These are phyloP conservation scores for Yamagishiella unicocca DNA, from an alignment of 139 green algal genomes.

Conservation along the genomic window DNA sequence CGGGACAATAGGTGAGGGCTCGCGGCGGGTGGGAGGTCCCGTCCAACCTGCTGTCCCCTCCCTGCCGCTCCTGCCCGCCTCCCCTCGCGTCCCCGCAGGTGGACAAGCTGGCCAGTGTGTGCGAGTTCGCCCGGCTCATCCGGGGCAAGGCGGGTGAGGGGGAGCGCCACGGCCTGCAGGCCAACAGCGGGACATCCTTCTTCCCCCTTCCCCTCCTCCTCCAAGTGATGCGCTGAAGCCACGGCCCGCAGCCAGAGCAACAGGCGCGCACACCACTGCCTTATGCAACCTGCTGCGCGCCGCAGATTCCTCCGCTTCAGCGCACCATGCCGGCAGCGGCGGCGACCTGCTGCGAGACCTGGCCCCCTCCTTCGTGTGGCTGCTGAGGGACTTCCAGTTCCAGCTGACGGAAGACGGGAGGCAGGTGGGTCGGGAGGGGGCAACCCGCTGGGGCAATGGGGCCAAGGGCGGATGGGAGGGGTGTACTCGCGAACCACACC, in stretches of 20 bases:
- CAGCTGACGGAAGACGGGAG: conserved; percentile 39
- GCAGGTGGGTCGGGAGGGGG: conserved; percentile 24
- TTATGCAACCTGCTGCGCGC: no score
- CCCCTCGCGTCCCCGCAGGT: conserved; percentile 49
- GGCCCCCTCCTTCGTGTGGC: conserved; percentile 91
- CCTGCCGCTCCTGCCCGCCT: neutral
- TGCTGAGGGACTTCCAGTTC: conserved; percentile 86
- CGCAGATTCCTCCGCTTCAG: no score
- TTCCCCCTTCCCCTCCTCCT: no score
- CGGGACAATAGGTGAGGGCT: no score
- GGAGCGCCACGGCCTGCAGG: neutral
- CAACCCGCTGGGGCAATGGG: no score
- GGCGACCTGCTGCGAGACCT: conserved; percentile 48
- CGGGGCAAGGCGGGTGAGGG: conserved; percentile 47
- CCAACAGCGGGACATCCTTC: no score
- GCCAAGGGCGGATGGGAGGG: no score
- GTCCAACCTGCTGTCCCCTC: neutral
- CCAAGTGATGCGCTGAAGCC: no score
- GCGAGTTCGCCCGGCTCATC: conserved; percentile 91
- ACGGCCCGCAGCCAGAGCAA: no score
- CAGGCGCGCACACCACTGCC: no score
- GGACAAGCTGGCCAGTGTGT: conserved; percentile 89
- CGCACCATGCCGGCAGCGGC: neutral
- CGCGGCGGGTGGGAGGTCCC: neutral
- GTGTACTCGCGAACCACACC: no score